Percentiles rank a stretch among this genome's conserved stretches.
Evolutionary conservation across 176 grass and related monocot species (phyloP).

Genomic region (Bothriochloa decipiens): DNA sequence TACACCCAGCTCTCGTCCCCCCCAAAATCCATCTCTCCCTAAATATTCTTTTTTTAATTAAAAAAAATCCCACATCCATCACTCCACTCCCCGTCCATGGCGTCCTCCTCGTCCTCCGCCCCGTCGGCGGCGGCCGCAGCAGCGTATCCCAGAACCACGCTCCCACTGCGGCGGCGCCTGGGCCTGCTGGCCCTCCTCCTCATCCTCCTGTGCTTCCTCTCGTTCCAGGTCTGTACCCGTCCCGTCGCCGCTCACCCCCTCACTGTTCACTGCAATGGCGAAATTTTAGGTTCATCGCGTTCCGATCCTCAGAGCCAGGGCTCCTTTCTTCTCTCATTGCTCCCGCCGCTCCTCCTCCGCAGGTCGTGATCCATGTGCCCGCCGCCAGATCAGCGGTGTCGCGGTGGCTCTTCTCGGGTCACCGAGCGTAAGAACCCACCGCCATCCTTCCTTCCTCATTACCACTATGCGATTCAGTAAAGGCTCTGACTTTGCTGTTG

Average conservation of each 20-base stretch:
- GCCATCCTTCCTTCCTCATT: background rate
- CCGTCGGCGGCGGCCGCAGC: conserved; percentile 16
- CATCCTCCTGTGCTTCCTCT: conserved; percentile 43
- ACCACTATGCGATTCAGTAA: background rate
- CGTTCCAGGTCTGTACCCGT: conserved; percentile 41
- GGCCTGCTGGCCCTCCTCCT: conserved; percentile 35
- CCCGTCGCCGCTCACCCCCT: background rate
- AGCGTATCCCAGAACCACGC: conserved; percentile 17
- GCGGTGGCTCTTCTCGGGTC: conserved; percentile 50
- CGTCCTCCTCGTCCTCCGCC: conserved; percentile 32
- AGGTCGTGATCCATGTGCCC: conserved; percentile 66
- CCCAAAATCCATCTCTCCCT: background rate
- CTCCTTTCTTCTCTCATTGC: conserved; percentile 4
- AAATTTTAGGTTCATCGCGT: background rate
- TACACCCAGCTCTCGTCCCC: conserved; percentile 32
- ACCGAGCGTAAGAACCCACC: conserved; percentile 50
- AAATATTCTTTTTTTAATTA: background rate
- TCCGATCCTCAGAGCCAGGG: background rate
- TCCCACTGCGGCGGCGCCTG: conserved; percentile 23
- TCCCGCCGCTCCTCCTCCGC: background rate
- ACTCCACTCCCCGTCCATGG: conserved; percentile 35
- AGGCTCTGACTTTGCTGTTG: conserved; percentile 9
- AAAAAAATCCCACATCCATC: background rate
- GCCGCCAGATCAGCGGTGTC: conserved; percentile 56
- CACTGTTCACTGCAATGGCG: background rate